phyloP scores from a whole-genome alignment of 2,329 filamentous ascomycete species.

The Grosmannia huntii region DNA sequence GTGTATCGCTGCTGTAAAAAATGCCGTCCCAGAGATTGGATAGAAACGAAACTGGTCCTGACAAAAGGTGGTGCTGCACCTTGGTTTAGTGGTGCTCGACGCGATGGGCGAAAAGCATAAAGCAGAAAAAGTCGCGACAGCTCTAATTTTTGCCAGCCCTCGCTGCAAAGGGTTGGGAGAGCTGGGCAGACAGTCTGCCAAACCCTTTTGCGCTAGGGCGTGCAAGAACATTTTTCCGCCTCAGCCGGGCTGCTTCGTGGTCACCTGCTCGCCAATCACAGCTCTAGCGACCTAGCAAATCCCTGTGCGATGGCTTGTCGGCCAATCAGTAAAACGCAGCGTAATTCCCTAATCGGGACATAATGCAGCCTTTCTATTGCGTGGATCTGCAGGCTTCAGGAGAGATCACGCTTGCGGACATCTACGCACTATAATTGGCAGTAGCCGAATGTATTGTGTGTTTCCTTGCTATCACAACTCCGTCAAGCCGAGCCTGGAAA shows the following conservation, averaged over 20 bases:
- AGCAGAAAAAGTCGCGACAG: constrained; percentile 1
- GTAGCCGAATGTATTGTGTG: not conserved
- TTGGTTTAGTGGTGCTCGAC: not conserved
- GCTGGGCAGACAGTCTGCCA: constrained; percentile 21
- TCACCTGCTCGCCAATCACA: not conserved
- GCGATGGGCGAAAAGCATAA: not conserved
- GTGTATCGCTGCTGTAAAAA: not conserved
- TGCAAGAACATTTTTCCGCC: constrained; percentile 16
- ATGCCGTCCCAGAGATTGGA: not conserved
- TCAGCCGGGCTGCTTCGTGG: not conserved
- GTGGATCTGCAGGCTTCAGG: not conserved
- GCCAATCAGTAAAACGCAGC: not conserved
- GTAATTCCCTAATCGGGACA: not conserved
- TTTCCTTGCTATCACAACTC: not conserved
- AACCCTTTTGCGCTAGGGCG: constrained; percentile 22
- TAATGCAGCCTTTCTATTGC: not conserved
- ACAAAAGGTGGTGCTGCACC: not conserved
- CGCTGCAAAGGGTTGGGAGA: constrained; percentile 10
- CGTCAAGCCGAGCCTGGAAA: not conserved
- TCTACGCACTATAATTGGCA: not conserved
- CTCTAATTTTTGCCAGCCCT: not conserved
- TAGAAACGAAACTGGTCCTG: not conserved
- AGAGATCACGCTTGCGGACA: too few relatives aligned
- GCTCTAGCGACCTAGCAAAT: not conserved
- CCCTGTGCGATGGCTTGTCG: not conserved